A percentile compares a stretch with the other conserved stretches of the same genome.
Evolutionary conservation across 805 yeast species (phyloP).

Genomic region (Ogataea zsoltii): DNA sequence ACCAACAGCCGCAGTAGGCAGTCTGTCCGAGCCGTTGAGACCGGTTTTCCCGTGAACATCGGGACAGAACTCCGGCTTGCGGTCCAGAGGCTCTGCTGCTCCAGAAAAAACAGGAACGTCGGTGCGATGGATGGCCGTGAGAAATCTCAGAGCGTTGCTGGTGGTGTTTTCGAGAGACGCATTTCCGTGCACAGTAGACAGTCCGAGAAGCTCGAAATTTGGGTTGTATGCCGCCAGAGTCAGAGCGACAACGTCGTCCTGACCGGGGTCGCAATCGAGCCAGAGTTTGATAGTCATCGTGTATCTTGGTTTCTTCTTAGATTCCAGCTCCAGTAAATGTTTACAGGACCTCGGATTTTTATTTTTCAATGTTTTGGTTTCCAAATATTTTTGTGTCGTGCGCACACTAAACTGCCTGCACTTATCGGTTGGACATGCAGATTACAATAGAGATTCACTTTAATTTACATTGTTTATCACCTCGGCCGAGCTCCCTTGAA

Average conservation of each 20-base stretch:
- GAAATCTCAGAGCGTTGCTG: conserved; percentile 62
- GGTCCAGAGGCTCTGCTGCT: conserved; percentile 53
- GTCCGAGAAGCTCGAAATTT: conserved; percentile 57
- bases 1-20: conserved; percentile 47
- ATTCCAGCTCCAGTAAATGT: too few relatives aligned
- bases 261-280: conserved; percentile 94
- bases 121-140: conserved; percentile 57
- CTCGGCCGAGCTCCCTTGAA: too few relatives aligned
- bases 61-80: conserved; percentile 53
- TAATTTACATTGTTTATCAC: too few relatives aligned
- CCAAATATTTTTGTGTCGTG: too few relatives aligned
- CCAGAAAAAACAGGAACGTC: conserved; percentile 71
- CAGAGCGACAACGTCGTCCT: conserved; percentile 81
- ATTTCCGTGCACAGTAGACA: conserved; percentile 78
- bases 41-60: conserved; percentile 76
- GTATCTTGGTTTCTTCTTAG: background rate
- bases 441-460: too few relatives aligned
- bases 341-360: too few relatives aligned
- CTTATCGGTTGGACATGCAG: too few relatives aligned
- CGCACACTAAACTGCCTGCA: too few relatives aligned
- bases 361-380: background rate
- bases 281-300: conserved; percentile 58
- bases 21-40: conserved; percentile 67
- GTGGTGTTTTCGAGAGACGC: conserved; percentile 66
- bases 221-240: conserved; percentile 63